A percentile compares a stretch with the other conserved stretches of the same genome.
phyloP scores from a whole-genome alignment of 1,284 basidiomycete genomes.

The Cryptococcus sp. region DNA sequence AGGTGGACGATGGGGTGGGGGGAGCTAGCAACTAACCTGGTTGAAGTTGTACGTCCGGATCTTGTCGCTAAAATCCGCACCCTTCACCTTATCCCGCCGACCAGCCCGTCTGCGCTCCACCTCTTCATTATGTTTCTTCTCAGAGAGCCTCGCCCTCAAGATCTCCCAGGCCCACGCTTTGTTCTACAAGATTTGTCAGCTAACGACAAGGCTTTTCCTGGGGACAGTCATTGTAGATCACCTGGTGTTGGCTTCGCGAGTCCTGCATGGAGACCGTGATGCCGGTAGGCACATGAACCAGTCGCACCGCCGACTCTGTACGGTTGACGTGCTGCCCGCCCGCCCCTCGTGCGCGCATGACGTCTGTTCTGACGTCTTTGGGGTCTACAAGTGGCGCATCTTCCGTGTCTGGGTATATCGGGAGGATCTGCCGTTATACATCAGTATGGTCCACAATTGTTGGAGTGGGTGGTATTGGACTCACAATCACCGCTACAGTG shows the following conservation, averaged over 20 bases:
- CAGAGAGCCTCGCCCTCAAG: slow-evolving; percentile 74
- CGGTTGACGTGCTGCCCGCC: slow-evolving; percentile 99
- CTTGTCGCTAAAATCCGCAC: slow-evolving; percentile 82
- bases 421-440: slow-evolving; percentile 62
- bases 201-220: background rate
- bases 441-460: background rate
- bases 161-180: slow-evolving; percentile 83
- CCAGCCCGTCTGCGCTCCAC: slow-evolving; percentile 66
- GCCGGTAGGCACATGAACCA: slow-evolving; percentile 90
- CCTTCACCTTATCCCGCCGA: slow-evolving; percentile 68
- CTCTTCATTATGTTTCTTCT: slow-evolving; percentile 68
- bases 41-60: slow-evolving; percentile 90
- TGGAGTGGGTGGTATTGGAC: slow-evolving; percentile 28
- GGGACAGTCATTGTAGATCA: slow-evolving; percentile 45
- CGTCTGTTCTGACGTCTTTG: slow-evolving; percentile 84
- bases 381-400: slow-evolving; percentile 63
- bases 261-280: slow-evolving; percentile 98
- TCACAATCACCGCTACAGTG: slow-evolving; percentile 80
- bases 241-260: slow-evolving; percentile 91
- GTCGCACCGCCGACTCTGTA: slow-evolving; percentile 95
- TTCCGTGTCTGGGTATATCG: slow-evolving; percentile 62
- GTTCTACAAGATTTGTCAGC: slow-evolving; percentile 58
- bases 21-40: slow-evolving; percentile 56
- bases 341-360: slow-evolving; percentile 92
- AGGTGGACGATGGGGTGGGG: background rate